These are phyloP conservation scores for Aphanoascus verrucosus DNA, from an alignment of 2,329 filamentous ascomycete genomes.

Conservation along the genomic window DNA sequence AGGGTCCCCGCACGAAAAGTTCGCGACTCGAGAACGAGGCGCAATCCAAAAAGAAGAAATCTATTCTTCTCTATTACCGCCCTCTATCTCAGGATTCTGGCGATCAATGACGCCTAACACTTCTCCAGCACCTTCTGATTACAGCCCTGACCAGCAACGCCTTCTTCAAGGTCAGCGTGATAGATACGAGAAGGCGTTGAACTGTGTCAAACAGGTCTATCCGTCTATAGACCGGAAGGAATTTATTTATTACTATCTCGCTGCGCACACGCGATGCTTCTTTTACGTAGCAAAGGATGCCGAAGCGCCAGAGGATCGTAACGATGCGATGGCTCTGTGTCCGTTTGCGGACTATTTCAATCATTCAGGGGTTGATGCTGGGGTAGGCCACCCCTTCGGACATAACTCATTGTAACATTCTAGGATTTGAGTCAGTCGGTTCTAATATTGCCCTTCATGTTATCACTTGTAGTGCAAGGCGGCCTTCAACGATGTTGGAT, in stretches of 20 bases:
- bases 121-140: conserved; percentile 24
- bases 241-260: conserved; percentile 49
- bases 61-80: conserved; percentile 23
- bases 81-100: conserved; percentile 32
- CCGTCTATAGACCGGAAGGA: conserved; percentile 33
- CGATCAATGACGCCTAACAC: conserved; percentile 20
- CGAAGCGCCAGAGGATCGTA: conserved; percentile 29
- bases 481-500: conserved; percentile 27
- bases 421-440: not conserved
- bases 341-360: conserved; percentile 41
- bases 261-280: conserved; percentile 51
- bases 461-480: conserved; percentile 25
- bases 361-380: conserved; percentile 32
- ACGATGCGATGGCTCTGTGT: conserved; percentile 38
- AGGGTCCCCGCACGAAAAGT: not conserved
- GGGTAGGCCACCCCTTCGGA: conserved; percentile 23
- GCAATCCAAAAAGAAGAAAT: conserved; percentile 23
- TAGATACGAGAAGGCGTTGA: conserved; percentile 45
- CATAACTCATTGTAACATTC: not conserved
- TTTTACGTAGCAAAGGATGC: conserved; percentile 42
- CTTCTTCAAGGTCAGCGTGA: conserved; percentile 42
- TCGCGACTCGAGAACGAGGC: not conserved
- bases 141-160: conserved; percentile 27
- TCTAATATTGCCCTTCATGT: not conserved
- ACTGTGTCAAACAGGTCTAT: conserved; percentile 33